These are phyloP conservation scores for Emiliania huxleyi DNA, from an alignment of 78 protist genomes.

Conservation along the genomic window DNA sequence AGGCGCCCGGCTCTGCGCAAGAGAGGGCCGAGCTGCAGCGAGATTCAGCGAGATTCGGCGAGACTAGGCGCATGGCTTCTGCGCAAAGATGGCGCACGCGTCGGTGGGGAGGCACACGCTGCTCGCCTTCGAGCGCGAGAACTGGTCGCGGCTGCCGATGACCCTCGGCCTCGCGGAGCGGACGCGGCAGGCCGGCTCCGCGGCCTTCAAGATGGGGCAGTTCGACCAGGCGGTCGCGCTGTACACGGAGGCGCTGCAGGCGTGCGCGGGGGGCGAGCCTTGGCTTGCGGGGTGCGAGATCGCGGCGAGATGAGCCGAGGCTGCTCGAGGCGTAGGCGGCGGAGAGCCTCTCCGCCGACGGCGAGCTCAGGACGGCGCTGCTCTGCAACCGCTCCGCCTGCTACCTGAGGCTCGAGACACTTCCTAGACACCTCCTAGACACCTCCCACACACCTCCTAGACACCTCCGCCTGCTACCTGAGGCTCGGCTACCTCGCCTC, in stretches of 20 bases:
- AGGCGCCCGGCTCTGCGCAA: no score
- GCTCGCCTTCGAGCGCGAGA: neutral
- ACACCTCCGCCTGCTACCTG: no score
- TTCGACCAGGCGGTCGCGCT: neutral
- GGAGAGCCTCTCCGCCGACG: neutral
- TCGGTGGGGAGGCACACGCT: neutral
- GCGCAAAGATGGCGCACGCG: neutral
- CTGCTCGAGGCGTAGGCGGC: no score
- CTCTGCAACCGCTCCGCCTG: neutral
- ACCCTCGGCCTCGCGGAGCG: neutral
- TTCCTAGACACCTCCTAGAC: no score
- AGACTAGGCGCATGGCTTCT: neutral
- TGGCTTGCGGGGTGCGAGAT: no score
- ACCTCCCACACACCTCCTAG: no score
- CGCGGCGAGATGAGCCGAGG: no score
- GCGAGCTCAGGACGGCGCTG: neutral
- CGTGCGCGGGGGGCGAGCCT: no score
- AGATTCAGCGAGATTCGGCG: no score
- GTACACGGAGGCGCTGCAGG: neutral
- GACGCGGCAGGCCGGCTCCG: neutral
- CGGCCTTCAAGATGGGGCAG: neutral
- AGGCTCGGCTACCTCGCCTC: no score
- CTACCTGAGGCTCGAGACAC: neutral
- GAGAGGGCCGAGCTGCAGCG: no score
- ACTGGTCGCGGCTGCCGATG: slow-evolving; percentile 10